Conservation (phyloP, 441 rosid genomes). For the Mallotus japonicus region DNA sequence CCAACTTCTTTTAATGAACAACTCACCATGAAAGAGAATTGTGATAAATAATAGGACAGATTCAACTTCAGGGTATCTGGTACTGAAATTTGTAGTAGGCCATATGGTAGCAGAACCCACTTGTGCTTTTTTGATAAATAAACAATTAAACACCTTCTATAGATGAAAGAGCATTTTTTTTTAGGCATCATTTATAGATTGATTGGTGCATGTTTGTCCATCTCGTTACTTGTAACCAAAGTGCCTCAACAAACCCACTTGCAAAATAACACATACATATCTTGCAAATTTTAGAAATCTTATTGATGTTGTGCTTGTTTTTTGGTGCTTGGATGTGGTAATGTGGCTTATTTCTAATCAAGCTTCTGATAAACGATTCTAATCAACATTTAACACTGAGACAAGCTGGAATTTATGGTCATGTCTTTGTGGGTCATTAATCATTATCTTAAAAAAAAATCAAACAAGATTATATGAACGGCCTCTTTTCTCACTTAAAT, state of each 20-base stretch:
- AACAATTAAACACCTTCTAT: not conserved
- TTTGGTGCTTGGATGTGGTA: not conserved
- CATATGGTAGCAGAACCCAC: not conserved
- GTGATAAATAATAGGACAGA: not conserved
- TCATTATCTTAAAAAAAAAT: constrained; percentile 12
- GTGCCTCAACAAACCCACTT: not conserved
- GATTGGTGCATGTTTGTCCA: not conserved
- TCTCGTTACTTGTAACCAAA: not conserved
- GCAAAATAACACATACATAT: not conserved
- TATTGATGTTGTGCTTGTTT: not conserved
- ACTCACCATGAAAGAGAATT: not conserved
- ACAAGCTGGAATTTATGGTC: constrained; percentile 10
- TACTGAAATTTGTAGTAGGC: not conserved
- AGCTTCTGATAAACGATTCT: not conserved
- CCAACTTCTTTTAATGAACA: not conserved
- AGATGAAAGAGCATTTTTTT: not conserved
- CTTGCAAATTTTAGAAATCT: not conserved
- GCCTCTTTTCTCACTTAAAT: constrained; percentile 2
- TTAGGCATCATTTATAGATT: not conserved
- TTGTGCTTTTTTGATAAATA: too few relatives aligned
- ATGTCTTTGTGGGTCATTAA: constrained; percentile 22
- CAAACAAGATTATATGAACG: constrained; percentile 10
- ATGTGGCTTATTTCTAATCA: too few relatives aligned
- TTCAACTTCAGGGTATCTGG: not conserved
- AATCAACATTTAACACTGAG: not conserved